Base-by-base conservation (phyloP, 2,329 filamentous ascomycete genomes). In the Penicillium olsonii region DNA sequence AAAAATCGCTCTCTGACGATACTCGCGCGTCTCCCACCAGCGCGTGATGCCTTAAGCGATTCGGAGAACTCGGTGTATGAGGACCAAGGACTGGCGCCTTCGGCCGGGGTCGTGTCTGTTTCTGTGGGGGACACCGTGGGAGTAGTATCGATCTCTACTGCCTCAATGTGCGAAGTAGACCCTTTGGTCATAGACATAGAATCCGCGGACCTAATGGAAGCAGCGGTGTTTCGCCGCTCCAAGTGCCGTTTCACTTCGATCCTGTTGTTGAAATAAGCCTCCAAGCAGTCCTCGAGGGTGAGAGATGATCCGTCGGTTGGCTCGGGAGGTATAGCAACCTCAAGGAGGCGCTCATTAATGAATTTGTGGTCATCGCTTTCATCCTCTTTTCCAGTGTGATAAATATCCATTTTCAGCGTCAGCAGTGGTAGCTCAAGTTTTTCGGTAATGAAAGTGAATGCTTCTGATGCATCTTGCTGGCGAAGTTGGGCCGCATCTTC, bases 381-480 rank as follows among this genome's bases (percentile, higher is more conserved):
- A 54, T 87, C 83, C 62, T 89, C 87, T 64, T 89, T 90, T 12
- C 92, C 94, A 19, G 90, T 88, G 64, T 96, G 94, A 60, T 92
- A 96, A 12, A 97, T 84, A 66, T 97, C 92, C 76, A 96, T 92
- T 67, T 96, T 95, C 31, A 97, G 73, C 0, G 92, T 92, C 20
- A 97, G 80, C 2, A 97, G 78, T 6, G 94, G 94, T 14, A 97
- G 73, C 61, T 95, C 87, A 17, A 99, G 79, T 18, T 87, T 90
- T 58, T 91, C 92, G 0, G 92, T 96, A 56, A 99, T 91, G 68
- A 96, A 96, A 0, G 87, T 89, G 67, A 97, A 97, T 1, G 92
- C 92, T 71, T 99, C 94, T 0, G 94, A 96, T 0, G 90, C 90
- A 69, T 99, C 94, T 71, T 99, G 94, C 66, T 97, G 94, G 60